Base-by-base conservation (phyloP, 2,329 filamentous ascomycete genomes). In the Cercospora beticola region DNA sequence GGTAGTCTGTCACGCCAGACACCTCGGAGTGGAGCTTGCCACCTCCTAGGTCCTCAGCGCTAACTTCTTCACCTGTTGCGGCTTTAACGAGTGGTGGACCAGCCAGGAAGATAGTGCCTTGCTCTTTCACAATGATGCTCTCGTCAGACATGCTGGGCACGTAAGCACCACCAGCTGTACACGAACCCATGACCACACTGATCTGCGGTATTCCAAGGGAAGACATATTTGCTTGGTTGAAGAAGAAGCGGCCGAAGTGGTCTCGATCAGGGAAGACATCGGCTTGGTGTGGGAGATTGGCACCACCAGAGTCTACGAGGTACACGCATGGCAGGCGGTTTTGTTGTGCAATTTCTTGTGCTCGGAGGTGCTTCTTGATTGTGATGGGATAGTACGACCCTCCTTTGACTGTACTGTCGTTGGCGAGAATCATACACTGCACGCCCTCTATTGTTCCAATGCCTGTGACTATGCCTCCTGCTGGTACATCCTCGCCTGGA, bases 141-240 rank as follows among this genome's bases (percentile, higher is more conserved):
- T 98, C 95, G 79, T 98, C 95, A 69, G 92, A 94, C 94, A 99
- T 98, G 76, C 92, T 93, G 10, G 94, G 94, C 10, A 98, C 94
- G 79, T 99, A 98, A 26, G 94, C 94, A 59, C 94, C 94, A 62
- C 94, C 94, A 1, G 94, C 94, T 0, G 95, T 99, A 82, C 95
- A 99, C 54, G 94, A 92, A 0, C 94, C 94, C 94, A 99, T 97
- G 58, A 99, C 94, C 2, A 97, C 93, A 9, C 92, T 90, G 74
- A 99, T 91, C 78, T 98, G 94, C 0, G 94, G 94, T 70, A 98
- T 97, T 4, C 93, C 93, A 73, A 90, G 83, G 1, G 91, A 87
- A 74, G 92, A 95, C 93, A 98, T 97, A 76, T 92, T 86, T 2
- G 95, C 94, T 81, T 99, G 94, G 82, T 99, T 97, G 85, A 91